Base-by-base conservation (phyloP, 768 basidiomycete species). In the Russula dissimulans region DNA sequence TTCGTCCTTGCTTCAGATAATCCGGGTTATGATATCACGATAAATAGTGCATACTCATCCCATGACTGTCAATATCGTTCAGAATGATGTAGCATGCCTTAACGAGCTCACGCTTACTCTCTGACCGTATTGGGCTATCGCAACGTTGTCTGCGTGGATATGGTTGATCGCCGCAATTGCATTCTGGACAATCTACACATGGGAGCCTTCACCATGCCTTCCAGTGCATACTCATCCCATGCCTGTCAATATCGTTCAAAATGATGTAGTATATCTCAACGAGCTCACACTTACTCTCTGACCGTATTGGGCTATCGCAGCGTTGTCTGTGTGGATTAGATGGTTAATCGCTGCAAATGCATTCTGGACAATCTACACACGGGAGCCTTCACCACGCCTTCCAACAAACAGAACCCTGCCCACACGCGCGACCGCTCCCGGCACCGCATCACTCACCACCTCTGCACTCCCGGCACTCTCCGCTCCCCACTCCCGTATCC, bases 221-320 rank as follows among this genome's bases (percentile, higher is more conserved):
- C 45, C 61, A 49, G 22, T 4, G 52, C 59, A 34, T 34, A 66
- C 65, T 57, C 59, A 11, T 61, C 48, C 65, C 65, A 66, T 32
- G 44, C 56, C 65, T 64, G 31, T 22, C 26, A 34, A 42, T 11
- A 5, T 29, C 17, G n/a, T 8, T 57, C 51, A 53, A 2, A 26
- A 26, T 26, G 22, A 26, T 26, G 22, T 26, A 26, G 22, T 2
- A 26, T 26, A 2, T 26, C 22, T 26, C 2, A 26, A 26, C 22
- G 22, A 26, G 22, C 22, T 26, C 22, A 26, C 22, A 2, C 22
- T 26, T 26, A 26, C 22, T 26, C 22, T 26, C 22, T 26, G 22
- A 26, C 2, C 22, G 22, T n/a, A n/a, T n/a, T n/a, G n/a, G n/a
- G n/a, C n/a, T n/a, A n/a, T n/a, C n/a, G n/a, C n/a, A n/a, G n/a